These are phyloP conservation scores for Monosporascus sp. DNA, from an alignment of 2,329 filamentous ascomycete genomes.

Conservation along the genomic window DNA sequence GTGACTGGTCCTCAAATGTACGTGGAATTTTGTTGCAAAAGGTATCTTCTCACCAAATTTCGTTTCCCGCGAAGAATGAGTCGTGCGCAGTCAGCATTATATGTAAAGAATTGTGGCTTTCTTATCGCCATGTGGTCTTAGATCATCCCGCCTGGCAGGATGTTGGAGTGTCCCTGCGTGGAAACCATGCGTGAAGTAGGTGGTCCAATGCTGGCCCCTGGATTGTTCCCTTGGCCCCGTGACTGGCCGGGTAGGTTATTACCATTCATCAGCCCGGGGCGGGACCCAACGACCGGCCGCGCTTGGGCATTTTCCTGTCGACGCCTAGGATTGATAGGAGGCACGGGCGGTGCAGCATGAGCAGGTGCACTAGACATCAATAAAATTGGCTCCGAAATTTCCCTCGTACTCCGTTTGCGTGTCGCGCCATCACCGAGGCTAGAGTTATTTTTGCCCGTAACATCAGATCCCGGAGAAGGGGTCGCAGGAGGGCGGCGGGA, in stretches of 20 bases:
- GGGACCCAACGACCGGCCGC: not conserved
- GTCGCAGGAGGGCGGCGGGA: conserved; percentile 30
- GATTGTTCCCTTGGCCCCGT: conserved; percentile 18
- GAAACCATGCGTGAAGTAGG: conserved; percentile 30
- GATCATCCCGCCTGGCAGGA: conserved; percentile 41
- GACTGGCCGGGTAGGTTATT: conserved; percentile 5
- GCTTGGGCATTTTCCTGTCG: conserved; percentile 25
- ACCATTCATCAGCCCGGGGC: not conserved
- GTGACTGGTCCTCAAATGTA: not conserved
- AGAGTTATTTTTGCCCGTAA: conserved; percentile 17
- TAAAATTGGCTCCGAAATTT: conserved; percentile 47
- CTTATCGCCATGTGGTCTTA: conserved; percentile 17
- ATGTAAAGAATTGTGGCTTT: conserved; percentile 1
- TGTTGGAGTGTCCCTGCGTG: conserved; percentile 21
- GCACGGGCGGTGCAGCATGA: conserved; percentile 45
- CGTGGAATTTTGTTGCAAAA: not conserved
- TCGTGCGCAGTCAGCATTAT: no score
- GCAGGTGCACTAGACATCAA: conserved; percentile 41
- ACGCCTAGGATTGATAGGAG: conserved; percentile 55
- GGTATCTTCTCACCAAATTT: conserved; percentile 13
- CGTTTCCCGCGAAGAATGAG: conserved; percentile 2
- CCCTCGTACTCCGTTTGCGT: conserved; percentile 38
- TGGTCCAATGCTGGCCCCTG: conserved; percentile 26
- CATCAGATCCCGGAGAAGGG: conserved; percentile 21
- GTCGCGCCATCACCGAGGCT: conserved; percentile 34